Evolutionary conservation across 1,284 basidiomycete genomes (phyloP), one percentile per base, ranked within the genome.

Genomic region (Ustilago curta): DNA sequence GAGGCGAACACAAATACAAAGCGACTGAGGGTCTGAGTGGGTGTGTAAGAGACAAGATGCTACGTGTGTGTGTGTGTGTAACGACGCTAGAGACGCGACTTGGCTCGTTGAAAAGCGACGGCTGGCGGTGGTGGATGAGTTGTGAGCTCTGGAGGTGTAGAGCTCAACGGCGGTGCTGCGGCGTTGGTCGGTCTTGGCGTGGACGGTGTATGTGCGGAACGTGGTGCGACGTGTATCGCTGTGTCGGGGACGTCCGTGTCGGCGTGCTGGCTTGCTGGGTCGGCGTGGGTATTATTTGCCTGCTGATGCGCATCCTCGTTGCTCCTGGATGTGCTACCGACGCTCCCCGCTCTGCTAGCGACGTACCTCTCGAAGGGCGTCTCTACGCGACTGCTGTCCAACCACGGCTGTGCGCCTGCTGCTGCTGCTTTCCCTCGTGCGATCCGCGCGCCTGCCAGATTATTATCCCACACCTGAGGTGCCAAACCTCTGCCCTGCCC

Each of bases 391-490:
- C 42, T 31, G 16, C 32, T 43, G 18, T 67, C 64, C 53, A 55
- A 42, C 53, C 57, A 55, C 11, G 53, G 57, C 43, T 51, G 5
- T 8, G 25, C 49, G 19, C 8, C 40, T 23, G 3, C 47, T n/a
- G 3, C 47, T n/a, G 29, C 39, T 8, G 40, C 37, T 2, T n/a
- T 18, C 2, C 25, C 35, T 18, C 35, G n/a, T 43, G 23, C n/a
- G 1, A 1, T 53, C 18, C 29, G 21, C 18, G 48, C 49, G 1
- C 25, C 49, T 5, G 64, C 58, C 4, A 64, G 27, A 32, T 70
- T 59, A 39, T 70, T 64, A n/a, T 57, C 61, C 61, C 67, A 70
- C 43, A 57, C 29, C 16, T 48, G 27, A 8, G 47, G 42, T 19
- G n/a, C 32, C 14, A n/a, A 21, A n/a, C n/a, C n/a, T 11, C 61